Evolutionary conservation across 192 early-diverging fungal species (phyloP).

Genomic region (Podila verticillata): DNA sequence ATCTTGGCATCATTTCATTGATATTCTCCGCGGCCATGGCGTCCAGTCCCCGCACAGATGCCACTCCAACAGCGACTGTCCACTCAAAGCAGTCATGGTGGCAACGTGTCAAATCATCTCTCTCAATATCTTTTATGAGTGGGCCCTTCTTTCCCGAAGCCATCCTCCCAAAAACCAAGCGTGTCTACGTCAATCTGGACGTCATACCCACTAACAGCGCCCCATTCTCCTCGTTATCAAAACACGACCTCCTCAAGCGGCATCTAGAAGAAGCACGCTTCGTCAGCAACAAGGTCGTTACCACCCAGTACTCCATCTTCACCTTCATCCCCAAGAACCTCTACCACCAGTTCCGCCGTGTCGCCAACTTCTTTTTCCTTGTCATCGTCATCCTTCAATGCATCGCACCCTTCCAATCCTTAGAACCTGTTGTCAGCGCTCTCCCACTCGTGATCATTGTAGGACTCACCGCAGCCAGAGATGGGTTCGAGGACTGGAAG

Average conservation of each 20-base stretch:
- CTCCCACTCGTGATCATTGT: conserved; percentile 84
- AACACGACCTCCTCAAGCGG: no score
- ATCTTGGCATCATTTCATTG: no score
- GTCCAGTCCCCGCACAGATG: neutral
- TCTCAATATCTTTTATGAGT: neutral
- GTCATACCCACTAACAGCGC: neutral
- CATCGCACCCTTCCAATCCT: conserved; percentile 59
- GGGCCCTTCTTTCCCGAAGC: neutral
- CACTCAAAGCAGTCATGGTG: neutral
- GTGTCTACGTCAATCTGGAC: neutral
- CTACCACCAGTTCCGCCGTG: conserved; percentile 91
- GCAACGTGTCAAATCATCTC: neutral
- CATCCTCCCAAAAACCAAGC: neutral
- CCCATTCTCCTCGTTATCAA: neutral
- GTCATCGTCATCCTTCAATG: conserved; percentile 86
- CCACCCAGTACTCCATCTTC: conserved; percentile 87
- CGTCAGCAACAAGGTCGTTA: conserved; percentile 81
- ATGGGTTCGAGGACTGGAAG: conserved; percentile 90
- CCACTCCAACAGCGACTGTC: neutral
- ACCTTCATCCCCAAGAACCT: conserved; percentile 95
- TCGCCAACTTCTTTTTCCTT: conserved; percentile 95
- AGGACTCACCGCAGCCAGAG: conserved; percentile 79
- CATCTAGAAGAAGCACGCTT: conserved; percentile 6
- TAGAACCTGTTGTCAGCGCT: conserved; percentile 81
- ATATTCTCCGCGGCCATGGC: no score